phyloP scores from a whole-genome alignment of 78 protist species.

The Creolimax fragrantissima region DNA sequence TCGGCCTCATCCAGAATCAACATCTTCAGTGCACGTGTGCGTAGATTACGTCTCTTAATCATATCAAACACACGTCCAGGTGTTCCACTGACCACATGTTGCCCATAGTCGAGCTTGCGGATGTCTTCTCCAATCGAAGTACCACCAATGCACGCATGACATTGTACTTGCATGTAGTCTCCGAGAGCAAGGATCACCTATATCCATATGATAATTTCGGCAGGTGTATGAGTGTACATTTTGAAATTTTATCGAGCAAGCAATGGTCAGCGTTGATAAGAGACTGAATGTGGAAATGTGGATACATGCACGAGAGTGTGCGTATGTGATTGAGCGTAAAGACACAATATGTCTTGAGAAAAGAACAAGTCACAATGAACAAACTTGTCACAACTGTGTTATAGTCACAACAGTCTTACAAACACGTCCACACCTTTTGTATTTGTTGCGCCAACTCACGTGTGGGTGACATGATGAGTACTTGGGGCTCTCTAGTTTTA shows the following conservation, averaged over 20 bases:
- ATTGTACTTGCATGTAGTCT: slow-evolving; percentile 72
- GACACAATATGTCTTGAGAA: neutral
- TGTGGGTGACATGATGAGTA: slow-evolving; percentile 90
- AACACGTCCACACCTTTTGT: slow-evolving; percentile 77
- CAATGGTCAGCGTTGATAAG: neutral
- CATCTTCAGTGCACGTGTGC: slow-evolving; percentile 69
- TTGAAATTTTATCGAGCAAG: neutral
- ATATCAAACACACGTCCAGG: slow-evolving; percentile 95
- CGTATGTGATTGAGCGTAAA: neutral
- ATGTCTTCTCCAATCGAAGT: slow-evolving; percentile 79
- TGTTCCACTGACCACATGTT: slow-evolving; percentile 90
- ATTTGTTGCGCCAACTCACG: slow-evolving; percentile 95
- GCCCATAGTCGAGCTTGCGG: slow-evolving; percentile 65
- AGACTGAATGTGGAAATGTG: neutral
- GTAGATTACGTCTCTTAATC: slow-evolving; percentile 79
- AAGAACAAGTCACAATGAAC: too few relatives aligned
- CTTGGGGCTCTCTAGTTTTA: slow-evolving; percentile 68
- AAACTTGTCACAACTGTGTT: too few relatives aligned
- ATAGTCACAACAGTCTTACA: too few relatives aligned
- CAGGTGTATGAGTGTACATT: neutral
- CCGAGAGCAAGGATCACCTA: slow-evolving; percentile 72
- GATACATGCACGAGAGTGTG: neutral
- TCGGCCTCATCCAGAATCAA: slow-evolving; percentile 99
- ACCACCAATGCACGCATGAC: slow-evolving; percentile 93
- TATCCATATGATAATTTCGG: neutral